Percentiles rank a stretch among this genome's conserved stretches.
These are phyloP conservation scores for Zygnema circumcarinatum DNA, from an alignment of 139 green algal genomes.

Conservation along the genomic window DNA sequence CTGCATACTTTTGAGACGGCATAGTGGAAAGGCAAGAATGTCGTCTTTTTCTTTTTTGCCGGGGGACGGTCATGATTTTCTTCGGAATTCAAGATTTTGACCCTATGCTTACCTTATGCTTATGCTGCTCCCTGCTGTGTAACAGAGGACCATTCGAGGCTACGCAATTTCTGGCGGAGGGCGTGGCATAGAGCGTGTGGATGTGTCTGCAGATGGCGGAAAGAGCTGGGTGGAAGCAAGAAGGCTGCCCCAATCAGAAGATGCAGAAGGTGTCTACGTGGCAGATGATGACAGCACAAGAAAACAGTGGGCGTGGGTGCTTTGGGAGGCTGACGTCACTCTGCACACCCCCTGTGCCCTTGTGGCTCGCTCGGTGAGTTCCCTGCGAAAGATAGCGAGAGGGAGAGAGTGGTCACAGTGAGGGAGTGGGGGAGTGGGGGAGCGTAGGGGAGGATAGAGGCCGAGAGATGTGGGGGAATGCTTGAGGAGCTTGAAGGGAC, in stretches of 20 bases:
- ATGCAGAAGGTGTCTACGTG: conserved; percentile 8
- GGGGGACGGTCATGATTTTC: no score
- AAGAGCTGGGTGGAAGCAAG: conserved; percentile 54
- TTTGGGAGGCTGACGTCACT: conserved; percentile 22
- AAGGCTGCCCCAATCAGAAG: conserved; percentile 11
- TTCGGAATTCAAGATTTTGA: no score
- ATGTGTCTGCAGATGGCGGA: conserved; percentile 59
- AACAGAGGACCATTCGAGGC: conserved; percentile 47
- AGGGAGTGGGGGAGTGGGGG: no score
- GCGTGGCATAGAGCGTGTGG: conserved; percentile 54
- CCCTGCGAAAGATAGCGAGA: no score
- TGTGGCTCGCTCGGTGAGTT: conserved; percentile 31
- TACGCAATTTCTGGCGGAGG: conserved; percentile 58
- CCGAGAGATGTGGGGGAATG: no score
- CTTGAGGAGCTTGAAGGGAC: background rate
- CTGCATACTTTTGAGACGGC: no score
- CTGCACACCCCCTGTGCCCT: conserved; percentile 36
- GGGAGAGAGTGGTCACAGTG: background rate
- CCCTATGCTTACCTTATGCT: no score
- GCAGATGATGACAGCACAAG: background rate
- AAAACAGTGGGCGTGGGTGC: conserved; percentile 47
- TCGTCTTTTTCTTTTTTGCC: no score
- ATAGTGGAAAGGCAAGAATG: no score
- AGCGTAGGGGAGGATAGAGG: no score
- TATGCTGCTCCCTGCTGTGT: background rate